phyloP scores from a whole-genome alignment of 2,329 filamentous ascomycete species.

The Dothideomycetes sp. region DNA sequence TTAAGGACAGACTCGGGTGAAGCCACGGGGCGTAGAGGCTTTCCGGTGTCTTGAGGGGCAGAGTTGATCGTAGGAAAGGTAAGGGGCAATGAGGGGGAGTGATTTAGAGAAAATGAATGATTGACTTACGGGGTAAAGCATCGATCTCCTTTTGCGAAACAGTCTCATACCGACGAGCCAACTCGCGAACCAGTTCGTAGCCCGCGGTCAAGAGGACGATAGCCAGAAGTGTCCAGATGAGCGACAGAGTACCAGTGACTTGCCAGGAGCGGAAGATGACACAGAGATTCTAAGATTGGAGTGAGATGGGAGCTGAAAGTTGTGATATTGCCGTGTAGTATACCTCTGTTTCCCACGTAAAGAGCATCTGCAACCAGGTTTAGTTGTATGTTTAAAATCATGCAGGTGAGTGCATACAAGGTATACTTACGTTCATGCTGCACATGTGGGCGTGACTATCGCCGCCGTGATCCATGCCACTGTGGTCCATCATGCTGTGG shows the following conservation, averaged over 20 bases:
- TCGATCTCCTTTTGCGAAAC: constrained; percentile 38
- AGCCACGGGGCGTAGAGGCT: no score
- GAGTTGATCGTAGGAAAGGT: neutral
- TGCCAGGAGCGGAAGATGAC: constrained; percentile 93
- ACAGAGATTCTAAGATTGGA: constrained; percentile 64
- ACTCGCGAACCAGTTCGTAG: constrained; percentile 78
- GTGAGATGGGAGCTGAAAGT: neutral
- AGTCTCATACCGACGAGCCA: constrained; percentile 65
- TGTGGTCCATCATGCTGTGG: constrained; percentile 11
- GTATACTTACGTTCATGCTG: constrained; percentile 71
- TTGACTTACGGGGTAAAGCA: constrained; percentile 25
- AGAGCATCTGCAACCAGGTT: constrained; percentile 64
- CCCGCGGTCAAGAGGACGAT: constrained; percentile 78
- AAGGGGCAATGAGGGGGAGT: no score
- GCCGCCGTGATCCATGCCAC: constrained; percentile 33
- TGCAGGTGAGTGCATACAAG: neutral
- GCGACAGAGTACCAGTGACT: constrained; percentile 59
- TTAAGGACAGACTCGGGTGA: no score
- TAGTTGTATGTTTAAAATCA: neutral
- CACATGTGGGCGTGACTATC: constrained; percentile 53
- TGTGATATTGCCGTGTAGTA: neutral
- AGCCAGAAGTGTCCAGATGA: constrained; percentile 71
- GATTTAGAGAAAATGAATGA: neutral
- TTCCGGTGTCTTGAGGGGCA: no score
- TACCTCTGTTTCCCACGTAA: constrained; percentile 43